These are phyloP conservation scores for Phytopythium sindhum DNA, from an alignment of 352 stramenopile genomes.

Conservation along the genomic window DNA sequence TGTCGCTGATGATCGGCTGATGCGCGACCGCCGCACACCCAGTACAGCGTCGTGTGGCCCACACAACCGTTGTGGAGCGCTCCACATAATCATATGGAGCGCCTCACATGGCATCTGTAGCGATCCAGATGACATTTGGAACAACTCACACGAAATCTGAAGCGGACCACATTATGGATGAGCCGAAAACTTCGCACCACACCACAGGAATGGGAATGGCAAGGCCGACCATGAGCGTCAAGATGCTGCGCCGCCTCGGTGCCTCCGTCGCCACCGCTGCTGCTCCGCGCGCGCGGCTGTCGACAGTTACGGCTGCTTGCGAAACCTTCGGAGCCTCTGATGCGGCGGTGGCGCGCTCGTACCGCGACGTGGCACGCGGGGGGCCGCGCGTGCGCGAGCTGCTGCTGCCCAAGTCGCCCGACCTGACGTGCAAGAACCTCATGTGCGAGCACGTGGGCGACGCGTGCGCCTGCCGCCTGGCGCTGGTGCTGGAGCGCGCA, in stretches of 20 bases:
- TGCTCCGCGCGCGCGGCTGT: background rate
- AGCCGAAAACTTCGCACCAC: background rate
- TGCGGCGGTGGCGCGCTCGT: conserved; percentile 25
- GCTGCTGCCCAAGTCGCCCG: conserved; percentile 67
- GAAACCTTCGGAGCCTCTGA: background rate
- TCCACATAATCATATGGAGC: background rate
- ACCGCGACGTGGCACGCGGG: conserved; percentile 66
- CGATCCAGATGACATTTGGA: background rate
- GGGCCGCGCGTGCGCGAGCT: conserved; percentile 50
- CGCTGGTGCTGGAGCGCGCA: conserved; percentile 71
- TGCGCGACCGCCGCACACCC: background rate
- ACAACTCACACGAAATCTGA: background rate
- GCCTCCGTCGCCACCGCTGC: background rate
- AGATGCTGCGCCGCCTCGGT: background rate
- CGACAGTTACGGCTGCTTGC: background rate
- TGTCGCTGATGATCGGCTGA: background rate
- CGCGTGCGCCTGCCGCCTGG: conserved; percentile 81
- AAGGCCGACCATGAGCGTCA: background rate
- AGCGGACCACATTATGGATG: background rate
- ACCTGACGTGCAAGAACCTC: conserved; percentile 89
- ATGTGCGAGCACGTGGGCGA: conserved; percentile 90
- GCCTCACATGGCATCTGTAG: background rate
- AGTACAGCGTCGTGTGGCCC: background rate
- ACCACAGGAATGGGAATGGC: background rate
- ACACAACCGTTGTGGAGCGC: background rate